Conservation (phyloP, 2,329 filamentous ascomycete genomes). For the Raffaelea arxii region DNA sequence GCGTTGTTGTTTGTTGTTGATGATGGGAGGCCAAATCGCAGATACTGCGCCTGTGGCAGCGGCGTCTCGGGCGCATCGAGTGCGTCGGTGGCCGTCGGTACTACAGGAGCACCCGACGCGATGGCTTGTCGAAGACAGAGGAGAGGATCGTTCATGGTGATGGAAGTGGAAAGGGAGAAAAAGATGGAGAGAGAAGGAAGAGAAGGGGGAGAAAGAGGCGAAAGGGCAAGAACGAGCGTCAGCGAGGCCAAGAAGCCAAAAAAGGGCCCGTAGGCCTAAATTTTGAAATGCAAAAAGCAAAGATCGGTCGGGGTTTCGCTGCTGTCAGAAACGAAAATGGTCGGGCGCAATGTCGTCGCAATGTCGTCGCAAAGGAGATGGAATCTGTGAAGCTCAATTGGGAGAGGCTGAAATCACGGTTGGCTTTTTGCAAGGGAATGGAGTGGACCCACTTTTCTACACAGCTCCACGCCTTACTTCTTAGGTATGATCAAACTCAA, state of each 20-base stretch:
- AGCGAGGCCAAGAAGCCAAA: neutral
- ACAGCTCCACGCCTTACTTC: too few species aligned
- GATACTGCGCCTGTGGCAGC: constrained; percentile 67
- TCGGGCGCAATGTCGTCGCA: too few species aligned
- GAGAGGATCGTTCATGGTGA: constrained; percentile 52
- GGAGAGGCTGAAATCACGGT: too few species aligned
- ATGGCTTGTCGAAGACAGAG: constrained; percentile 78
- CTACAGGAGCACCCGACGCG: constrained; percentile 56
- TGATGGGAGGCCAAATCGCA: constrained; percentile 58
- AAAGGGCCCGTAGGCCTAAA: neutral
- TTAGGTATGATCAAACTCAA: too few species aligned
- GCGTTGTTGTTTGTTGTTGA: constrained; percentile 19
- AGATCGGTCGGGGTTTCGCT: neutral
- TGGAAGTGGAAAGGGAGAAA: neutral
- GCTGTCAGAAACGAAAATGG: too few species aligned
- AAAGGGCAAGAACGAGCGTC: neutral
- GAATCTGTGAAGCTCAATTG: too few species aligned
- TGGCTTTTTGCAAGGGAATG: too few species aligned
- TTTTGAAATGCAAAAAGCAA: neutral
- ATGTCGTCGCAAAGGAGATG: too few species aligned
- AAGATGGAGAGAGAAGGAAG: neutral
- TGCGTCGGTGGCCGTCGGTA: constrained; percentile 64
- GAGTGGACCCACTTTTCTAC: too few species aligned
- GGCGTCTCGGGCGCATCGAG: constrained; percentile 49
- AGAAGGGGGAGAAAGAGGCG: neutral